phyloP scores from a whole-genome alignment of 164 flowering plant genomes.

The Houttuynia cordata region DNA sequence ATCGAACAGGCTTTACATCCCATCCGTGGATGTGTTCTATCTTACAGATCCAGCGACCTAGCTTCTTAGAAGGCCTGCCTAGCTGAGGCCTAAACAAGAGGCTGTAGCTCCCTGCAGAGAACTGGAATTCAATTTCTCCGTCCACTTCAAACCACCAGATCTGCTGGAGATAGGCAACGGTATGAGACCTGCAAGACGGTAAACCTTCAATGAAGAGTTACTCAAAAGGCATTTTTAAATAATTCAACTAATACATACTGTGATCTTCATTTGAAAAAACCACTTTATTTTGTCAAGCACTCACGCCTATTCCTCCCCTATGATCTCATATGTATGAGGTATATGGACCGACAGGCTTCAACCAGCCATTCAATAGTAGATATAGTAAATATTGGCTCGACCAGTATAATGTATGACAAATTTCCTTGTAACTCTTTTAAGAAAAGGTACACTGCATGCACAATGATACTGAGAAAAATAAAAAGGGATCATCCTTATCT shows the following conservation, averaged over 20 bases:
- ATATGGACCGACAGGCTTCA: no score
- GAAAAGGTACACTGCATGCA: background rate
- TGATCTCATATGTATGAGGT: no score
- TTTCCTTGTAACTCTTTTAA: no score
- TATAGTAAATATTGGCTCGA: no score
- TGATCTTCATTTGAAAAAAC: no score
- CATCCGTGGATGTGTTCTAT: constrained; percentile 68
- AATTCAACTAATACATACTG: no score
- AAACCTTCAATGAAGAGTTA: no score
- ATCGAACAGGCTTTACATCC: constrained; percentile 65
- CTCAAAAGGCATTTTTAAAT: background rate
- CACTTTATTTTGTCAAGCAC: no score
- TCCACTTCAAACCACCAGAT: constrained; percentile 80
- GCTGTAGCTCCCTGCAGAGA: constrained; percentile 64
- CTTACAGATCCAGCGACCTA: constrained; percentile 52
- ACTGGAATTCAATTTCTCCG: constrained; percentile 61
- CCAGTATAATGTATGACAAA: no score
- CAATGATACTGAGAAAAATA: background rate
- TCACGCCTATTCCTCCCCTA: no score
- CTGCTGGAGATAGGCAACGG: constrained; percentile 80
- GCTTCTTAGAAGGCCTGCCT: constrained; percentile 46
- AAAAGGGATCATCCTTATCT: background rate
- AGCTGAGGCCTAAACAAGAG: constrained; percentile 59
- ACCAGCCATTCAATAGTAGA: no score
- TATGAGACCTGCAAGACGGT: constrained; percentile 30